Conservation (phyloP, 306 rosid genomes). For the Rosa rugosa region DNA sequence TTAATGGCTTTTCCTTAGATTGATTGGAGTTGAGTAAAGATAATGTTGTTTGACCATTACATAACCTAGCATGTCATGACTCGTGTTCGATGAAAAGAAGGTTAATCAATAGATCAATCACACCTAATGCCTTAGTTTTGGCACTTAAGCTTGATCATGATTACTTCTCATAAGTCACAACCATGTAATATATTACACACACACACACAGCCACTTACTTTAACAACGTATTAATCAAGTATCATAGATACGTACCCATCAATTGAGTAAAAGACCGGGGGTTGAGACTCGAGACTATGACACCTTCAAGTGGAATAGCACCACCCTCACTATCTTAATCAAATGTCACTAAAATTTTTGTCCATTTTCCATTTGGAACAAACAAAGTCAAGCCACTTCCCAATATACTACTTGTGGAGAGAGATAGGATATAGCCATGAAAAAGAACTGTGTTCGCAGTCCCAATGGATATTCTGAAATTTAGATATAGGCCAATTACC, state of each 20-base stretch:
- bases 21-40: neutral
- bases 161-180: neutral
- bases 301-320: conserved; percentile 21
- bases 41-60: conserved; percentile 7
- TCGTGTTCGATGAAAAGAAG: neutral
- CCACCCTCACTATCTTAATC: conserved; percentile 42
- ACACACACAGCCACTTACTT: neutral
- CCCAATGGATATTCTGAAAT: neutral
- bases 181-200: neutral
- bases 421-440: neutral
- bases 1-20: conserved; percentile 45
- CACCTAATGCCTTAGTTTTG: conserved; percentile 15
- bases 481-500: neutral
- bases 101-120: conserved; percentile 4
- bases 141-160: conserved; percentile 5
- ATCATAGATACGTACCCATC: neutral
- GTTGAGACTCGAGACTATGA: neutral
- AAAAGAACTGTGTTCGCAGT: neutral
- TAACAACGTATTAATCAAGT: neutral
- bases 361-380: conserved; percentile 12
- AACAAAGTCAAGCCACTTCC: conserved; percentile 28
- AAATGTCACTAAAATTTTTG: conserved; percentile 27
- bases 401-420: conserved; percentile 8
- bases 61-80: conserved; percentile 10
- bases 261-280: neutral